Conservation (phyloP, 208 protist genomes). For the Histomonas meleagridis region DNA sequence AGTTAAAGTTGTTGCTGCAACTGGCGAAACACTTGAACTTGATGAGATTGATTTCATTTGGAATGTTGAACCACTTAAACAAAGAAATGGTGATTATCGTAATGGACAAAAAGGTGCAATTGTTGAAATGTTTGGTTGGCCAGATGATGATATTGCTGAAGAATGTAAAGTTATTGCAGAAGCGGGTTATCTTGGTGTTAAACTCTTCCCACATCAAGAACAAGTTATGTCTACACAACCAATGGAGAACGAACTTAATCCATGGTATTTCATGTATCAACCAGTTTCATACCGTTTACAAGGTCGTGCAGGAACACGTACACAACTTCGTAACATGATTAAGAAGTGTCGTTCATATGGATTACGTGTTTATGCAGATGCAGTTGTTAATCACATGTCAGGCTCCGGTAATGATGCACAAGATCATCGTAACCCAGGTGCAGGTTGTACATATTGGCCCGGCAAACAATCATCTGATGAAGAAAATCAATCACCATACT, state of each 20-base stretch:
- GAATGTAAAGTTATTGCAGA: constrained; percentile 27
- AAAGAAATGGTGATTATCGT: constrained; percentile 48
- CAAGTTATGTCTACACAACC: constrained; percentile 54
- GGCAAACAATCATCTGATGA: constrained; percentile 50
- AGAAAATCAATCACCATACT: constrained; percentile 51
- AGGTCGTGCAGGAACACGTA: constrained; percentile 52
- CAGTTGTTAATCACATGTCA: constrained; percentile 61
- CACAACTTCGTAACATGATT: constrained; percentile 51
- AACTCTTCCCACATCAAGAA: constrained; percentile 57
- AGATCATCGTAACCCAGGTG: constrained; percentile 44
- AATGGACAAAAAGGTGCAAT: constrained; percentile 60
- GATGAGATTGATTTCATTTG: constrained; percentile 52
- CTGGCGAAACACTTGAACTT: constrained; percentile 40
- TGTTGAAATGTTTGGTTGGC: constrained; percentile 58
- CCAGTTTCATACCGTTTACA: constrained; percentile 55
- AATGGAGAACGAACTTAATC: constrained; percentile 52
- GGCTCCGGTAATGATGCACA: constrained; percentile 55
- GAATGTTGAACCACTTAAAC: constrained; percentile 40
- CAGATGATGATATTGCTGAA: constrained; percentile 36
- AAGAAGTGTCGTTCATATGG: constrained; percentile 49
- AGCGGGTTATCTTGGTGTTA: constrained; percentile 46
- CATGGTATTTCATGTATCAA: constrained; percentile 63
- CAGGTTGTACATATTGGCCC: constrained; percentile 48
- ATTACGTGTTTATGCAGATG: constrained; percentile 52
- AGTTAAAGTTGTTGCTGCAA: constrained; percentile 36